Evolutionary conservation across 192 early-diverging fungal genomes (phyloP).

Genomic region (Coemansia guatemalensis): DNA sequence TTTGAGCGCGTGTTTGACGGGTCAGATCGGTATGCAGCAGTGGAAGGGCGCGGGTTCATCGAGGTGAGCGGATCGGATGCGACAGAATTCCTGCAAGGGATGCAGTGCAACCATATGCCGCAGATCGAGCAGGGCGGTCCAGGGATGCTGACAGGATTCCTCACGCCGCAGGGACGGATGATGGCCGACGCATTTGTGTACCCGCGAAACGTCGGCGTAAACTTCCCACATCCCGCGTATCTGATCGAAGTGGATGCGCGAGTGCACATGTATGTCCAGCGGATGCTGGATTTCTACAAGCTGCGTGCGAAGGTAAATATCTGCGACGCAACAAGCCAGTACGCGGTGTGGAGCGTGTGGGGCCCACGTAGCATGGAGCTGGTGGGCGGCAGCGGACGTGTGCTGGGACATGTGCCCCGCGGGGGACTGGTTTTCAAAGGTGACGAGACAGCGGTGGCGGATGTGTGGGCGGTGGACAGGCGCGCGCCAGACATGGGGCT

Average conservation of each 20-base stretch:
- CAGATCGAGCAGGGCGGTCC: slow-evolving; percentile 65
- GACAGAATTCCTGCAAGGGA: slow-evolving; percentile 84
- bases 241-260: slow-evolving; percentile 77
- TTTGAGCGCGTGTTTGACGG: slow-evolving; percentile 28
- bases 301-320: slow-evolving; percentile 78
- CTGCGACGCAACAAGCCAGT: slow-evolving; percentile 62
- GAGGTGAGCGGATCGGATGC: slow-evolving; percentile 73
- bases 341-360: slow-evolving; percentile 74
- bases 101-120: slow-evolving; percentile 87
- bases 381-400: slow-evolving; percentile 20
- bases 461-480: slow-evolving; percentile 53
- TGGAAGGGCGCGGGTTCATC: slow-evolving; percentile 61
- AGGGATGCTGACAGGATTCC: slow-evolving; percentile 79
- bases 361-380: slow-evolving; percentile 55
- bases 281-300: slow-evolving; percentile 73
- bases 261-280: slow-evolving; percentile 52
- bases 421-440: slow-evolving; percentile 46
- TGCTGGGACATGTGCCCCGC: slow-evolving; percentile 30
- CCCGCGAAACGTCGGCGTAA: slow-evolving; percentile 59
- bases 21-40: slow-evolving; percentile 49
- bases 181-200: slow-evolving; percentile 91
- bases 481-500: slow-evolving; percentile 62
- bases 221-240: slow-evolving; percentile 67
- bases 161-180: slow-evolving; percentile 85
- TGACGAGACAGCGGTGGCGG: slow-evolving; percentile 12